Base-by-base conservation (phyloP, 495 filamentous ascomycete species). In the Aspergillus campestris region DNA sequence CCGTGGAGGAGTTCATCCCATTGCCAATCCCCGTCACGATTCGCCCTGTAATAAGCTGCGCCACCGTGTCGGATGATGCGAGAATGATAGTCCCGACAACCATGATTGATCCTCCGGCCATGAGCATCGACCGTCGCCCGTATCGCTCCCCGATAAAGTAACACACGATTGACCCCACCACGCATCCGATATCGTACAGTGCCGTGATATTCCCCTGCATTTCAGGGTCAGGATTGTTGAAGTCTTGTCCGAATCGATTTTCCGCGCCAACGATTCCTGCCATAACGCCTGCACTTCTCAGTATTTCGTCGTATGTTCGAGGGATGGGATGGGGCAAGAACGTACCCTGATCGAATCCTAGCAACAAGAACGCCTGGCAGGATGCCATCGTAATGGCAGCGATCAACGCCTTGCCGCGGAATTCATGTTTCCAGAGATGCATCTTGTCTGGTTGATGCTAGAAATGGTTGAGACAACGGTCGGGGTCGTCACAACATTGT, bases 41-140 rank as follows among this genome's bases (percentile, higher is more conserved):
- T 1, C 75, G 59, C 1, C 74, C 75, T 24, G 71, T 67, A 39
- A 77, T 64, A 43, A 79, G 62, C 51, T 78, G 74, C 0, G 67
- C 61, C 0, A 69, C 45, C 13, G 60, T 65, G 48, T 71, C 77
- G 0, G 78, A 66, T 2, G 69, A 60, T 9, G 73, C 70, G 33
- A 69, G 59, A 36, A 73, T 60, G 12, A 67, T 53, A 0, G 65
- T 59, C 8, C 68, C 69, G 24, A 71, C 51, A 0, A 67, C 51
- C 63, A 70, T 70, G 36, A 72, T 69, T 5, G 61, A 53, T 5
- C 59, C 59, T n/a, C 71, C 68, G 2, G 57, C 47, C 0, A 61
- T 53, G 31, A 75, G 61, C 59, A 70, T 73, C 9, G 60, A 61
- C 6, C 64, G 65, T 12, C 71, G 67, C 12, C 72, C 72, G 34